Base-by-base conservation (phyloP, 2,329 filamentous ascomycete genomes). In the Curvularia sp. region DNA sequence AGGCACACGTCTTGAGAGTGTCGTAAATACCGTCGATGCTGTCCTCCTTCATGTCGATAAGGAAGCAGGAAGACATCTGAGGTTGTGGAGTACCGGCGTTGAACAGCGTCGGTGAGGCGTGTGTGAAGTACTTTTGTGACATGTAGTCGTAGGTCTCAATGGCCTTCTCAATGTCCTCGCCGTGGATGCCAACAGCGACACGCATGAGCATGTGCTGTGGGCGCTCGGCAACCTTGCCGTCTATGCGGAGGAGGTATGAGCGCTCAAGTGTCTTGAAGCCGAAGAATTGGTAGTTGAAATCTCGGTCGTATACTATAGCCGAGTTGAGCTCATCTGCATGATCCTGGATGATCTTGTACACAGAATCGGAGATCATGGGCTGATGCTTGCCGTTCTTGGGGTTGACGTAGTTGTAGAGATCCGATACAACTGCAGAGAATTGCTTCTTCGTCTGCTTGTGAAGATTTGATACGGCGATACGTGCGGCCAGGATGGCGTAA, bases 401-500 rank as follows among this genome's bases (percentile, higher is more conserved):
- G 83, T 99, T 99, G 80, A 96, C 84, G 79, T 97, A 99, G 83
- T 95, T 86, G 82, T 94, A 97, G 42, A 99, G 88, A 74, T 99
- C 95, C 71, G 88, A 89, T 71, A 99, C 86, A 60, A 99, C 95
- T 49, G 92, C 85, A n/a, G 95, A 98, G 84, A 96, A 99, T 78
- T 98, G 94, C 86, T 99, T 99, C 87, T 98, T 98, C 66, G 95
- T 99, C 86, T 99, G 95, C 84, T 99, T 99, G 89, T 99, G 95
- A 60, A 99, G 90, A 83, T 99, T 99, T 75, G 95, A 99, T 55
- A 99, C 95, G 70, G 95, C 95, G 76, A 99, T 98, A 82, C 95
- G 93, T 67, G 95, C 95, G 66, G 95, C 95, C 59, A 99, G 92
- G 77, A 98, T 96, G 78, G 95, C 95, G 79, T 99, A 99, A 83